These are phyloP conservation scores for Actinomucor elegans DNA, from an alignment of 371 early-diverging fungal species.

Conservation along the genomic window DNA sequence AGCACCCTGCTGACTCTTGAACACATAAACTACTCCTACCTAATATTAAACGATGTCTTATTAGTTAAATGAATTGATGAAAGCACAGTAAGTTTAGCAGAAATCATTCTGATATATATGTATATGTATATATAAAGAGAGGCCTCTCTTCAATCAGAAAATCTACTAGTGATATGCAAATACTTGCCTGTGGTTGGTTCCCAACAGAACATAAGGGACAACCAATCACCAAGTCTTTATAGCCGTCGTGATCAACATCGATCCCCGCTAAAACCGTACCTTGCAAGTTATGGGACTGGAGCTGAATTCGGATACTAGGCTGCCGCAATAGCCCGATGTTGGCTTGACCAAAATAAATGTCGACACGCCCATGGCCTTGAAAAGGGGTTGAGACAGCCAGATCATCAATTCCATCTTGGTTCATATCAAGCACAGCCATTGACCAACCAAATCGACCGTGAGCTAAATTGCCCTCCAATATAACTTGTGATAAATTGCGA, in stretches of 20 bases:
- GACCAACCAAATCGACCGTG: conserved; percentile 79
- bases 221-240: conserved; percentile 67
- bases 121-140: no score
- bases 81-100: no score
- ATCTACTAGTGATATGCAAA: no score
- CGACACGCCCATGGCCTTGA: conserved; percentile 46
- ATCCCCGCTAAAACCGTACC: conserved; percentile 57
- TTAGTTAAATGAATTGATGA: no score
- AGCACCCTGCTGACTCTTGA: conserved; percentile 18
- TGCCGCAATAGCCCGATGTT: conserved; percentile 38
- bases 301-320: conserved; percentile 45
- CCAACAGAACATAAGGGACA: conserved; percentile 56
- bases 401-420: conserved; percentile 87
- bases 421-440: conserved; percentile 74
- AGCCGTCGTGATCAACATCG: conserved; percentile 72
- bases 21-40: conserved; percentile 33
- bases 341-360: conserved; percentile 69
- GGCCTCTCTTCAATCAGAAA: no score
- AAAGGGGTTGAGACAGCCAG: conserved; percentile 79
- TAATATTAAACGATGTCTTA: no score
- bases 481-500: conserved; percentile 25
- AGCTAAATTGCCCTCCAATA: conserved; percentile 26
- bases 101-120: no score
- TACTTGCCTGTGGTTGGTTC: conserved; percentile 32
- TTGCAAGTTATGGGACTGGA: conserved; percentile 36